These are phyloP conservation scores for Dactylellina leptospora DNA, from an alignment of 2,329 filamentous ascomycete genomes.

Conservation along the genomic window DNA sequence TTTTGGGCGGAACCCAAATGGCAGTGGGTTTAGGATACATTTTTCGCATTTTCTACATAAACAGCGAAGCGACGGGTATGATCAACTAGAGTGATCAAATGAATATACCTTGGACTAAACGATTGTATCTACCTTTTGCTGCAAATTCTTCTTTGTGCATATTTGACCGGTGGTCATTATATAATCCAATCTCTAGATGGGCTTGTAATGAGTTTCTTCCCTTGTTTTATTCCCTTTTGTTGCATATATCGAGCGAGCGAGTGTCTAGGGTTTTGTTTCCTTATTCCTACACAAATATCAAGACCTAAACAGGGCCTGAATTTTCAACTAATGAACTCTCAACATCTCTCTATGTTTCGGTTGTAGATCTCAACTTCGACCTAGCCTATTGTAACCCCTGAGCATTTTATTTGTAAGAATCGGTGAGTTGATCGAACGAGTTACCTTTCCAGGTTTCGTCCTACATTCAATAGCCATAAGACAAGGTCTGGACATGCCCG, in stretches of 20 bases:
- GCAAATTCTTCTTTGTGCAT: neutral
- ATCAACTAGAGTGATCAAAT: conserved; percentile 37
- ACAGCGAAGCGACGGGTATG: conserved; percentile 47
- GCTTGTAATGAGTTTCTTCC: neutral
- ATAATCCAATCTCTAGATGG: neutral
- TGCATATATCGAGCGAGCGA: conserved; percentile 19
- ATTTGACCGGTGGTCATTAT: neutral
- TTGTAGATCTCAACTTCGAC: too few relatives aligned
- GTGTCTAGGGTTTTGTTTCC: neutral
- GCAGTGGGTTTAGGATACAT: conserved; percentile 44
- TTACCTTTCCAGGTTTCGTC: too few relatives aligned
- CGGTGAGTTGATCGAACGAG: too few relatives aligned
- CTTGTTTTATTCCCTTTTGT: neutral
- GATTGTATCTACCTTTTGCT: conserved; percentile 23
- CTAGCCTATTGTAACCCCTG: too few relatives aligned
- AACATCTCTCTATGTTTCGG: too few relatives aligned
- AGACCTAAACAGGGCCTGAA: too few relatives aligned
- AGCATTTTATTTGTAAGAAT: too few relatives aligned
- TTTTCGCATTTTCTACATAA: conserved; percentile 49
- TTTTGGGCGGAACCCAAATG: conserved; percentile 40
- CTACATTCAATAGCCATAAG: too few relatives aligned
- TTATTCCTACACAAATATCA: too few relatives aligned
- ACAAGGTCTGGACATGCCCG: too few relatives aligned
- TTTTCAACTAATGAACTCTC: too few relatives aligned
- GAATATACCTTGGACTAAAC: too few relatives aligned